Base-by-base conservation (phyloP, 2,329 filamentous ascomycete species). In the Hypoxylon sp. region DNA sequence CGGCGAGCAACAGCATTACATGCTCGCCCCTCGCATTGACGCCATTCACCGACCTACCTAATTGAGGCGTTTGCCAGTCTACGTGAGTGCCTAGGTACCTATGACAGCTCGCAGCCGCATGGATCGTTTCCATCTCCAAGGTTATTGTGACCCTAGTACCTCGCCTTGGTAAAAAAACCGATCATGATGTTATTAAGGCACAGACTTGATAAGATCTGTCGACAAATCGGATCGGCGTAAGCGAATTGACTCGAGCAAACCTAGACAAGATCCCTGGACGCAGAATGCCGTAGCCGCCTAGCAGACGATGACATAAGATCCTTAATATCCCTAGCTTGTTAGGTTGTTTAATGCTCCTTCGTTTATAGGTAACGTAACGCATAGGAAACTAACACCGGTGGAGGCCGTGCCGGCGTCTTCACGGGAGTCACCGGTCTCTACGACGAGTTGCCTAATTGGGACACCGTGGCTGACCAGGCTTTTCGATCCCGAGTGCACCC, bases 31-130 rank as follows among this genome's bases (percentile, higher is more conserved):
- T 53, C 21, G 10, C 46, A 17, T 52, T 62, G 56, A 67, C 52
- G 58, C 44, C 54, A 65, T 62, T 29, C 17, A 44, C 15, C 27
- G 19, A 68, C 68, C 65, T 70, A 61, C 61, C 61, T 51, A 47
- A 62, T 61, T 48, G 31, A 65, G 68, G 29, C 62, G 37, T 24
- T 32, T 24, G 17, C 37, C n/a, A n/a, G 31, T 24, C 21, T 37
- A 57, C 50, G 58, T 50, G 47, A 59, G 35, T 31, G 59, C 48
- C 17, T 31, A 47, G 24, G 24, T 27, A 27, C 24, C 24, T 27
- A 47, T 57, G 46, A 55, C 24, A 29, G 7, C 24, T 29, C 32
- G n/a, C 44, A 59, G 50, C 54, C 48, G 50, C 61, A 54, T n/a
- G n/a, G n/a, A n/a, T 55, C 27, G 55, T 55, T 54, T 54, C 24